Conservation (phyloP, 495 filamentous ascomycete genomes). For the Penicillium waksmanii region DNA sequence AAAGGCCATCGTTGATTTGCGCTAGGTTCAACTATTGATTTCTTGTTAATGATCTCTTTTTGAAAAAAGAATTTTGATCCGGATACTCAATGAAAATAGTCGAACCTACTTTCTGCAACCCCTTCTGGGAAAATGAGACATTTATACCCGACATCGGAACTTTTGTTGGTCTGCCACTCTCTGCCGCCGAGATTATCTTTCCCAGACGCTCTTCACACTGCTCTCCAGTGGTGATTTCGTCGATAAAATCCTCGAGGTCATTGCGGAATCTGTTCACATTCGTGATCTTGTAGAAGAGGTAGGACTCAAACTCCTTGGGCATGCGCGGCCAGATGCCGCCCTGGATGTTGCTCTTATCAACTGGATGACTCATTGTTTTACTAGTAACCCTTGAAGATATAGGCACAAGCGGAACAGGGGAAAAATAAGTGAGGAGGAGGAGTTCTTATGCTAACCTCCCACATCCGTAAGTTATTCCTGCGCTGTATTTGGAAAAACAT, state of each 20-base stretch:
- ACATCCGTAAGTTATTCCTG: neutral
- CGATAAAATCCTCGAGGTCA: neutral
- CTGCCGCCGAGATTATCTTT: neutral
- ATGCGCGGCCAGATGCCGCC: neutral
- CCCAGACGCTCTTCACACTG: neutral
- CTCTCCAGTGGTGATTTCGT: neutral
- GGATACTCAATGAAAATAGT: neutral
- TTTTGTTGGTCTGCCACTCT: neutral
- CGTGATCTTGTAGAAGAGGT: neutral
- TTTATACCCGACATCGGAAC: conserved; percentile 6
- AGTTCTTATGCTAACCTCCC: conserved; percentile 3
- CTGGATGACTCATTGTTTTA: neutral
- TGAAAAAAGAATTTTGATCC: neutral
- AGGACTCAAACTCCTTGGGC: neutral
- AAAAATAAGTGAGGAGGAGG: neutral
- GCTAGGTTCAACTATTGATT: neutral
- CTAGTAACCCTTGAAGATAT: neutral
- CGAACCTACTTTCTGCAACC: conserved; percentile 3
- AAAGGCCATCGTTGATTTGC: neutral
- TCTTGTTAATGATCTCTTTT: neutral
- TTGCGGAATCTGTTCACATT: conserved; percentile 1
- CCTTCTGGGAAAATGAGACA: conserved; percentile 10
- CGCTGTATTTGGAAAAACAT: neutral
- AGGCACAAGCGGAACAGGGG: neutral
- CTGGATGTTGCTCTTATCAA: neutral